A percentile compares a stretch with the other conserved stretches of the same genome.
Conservation (phyloP, 768 basidiomycete genomes). For the Amanita rubescens region DNA sequence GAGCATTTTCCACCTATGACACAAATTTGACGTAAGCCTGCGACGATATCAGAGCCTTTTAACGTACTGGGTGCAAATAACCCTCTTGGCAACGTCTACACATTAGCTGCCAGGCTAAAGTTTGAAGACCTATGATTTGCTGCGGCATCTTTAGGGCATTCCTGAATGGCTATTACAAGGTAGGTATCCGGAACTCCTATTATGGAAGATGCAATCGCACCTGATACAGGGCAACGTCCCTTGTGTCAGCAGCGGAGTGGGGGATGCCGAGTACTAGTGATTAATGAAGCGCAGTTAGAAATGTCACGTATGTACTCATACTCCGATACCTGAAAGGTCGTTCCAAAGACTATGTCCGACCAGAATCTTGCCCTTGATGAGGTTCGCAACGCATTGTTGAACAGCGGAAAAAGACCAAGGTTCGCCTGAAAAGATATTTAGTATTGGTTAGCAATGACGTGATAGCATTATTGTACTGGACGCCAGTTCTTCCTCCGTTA, state of each 20-base stretch:
- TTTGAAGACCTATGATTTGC: slow-evolving; percentile 67
- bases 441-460: slow-evolving; percentile 1
- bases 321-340: slow-evolving; percentile 61
- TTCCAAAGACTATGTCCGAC: slow-evolving; percentile 78
- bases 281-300: slow-evolving; percentile 6
- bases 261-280: slow-evolving; percentile 68
- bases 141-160: slow-evolving; percentile 60
- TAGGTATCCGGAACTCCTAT: background rate
- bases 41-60: slow-evolving; percentile 1
- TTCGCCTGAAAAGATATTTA: slow-evolving; percentile 28
- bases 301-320: slow-evolving; percentile 4
- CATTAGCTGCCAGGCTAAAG: slow-evolving; percentile 80
- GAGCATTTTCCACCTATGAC: slow-evolving; percentile 67
- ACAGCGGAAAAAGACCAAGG: slow-evolving; percentile 52
- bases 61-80: slow-evolving; percentile 62
- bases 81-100: slow-evolving; percentile 68
- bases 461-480: slow-evolving; percentile 25
- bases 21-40: slow-evolving; percentile 8
- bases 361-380: slow-evolving; percentile 63
- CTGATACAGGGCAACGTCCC: slow-evolving; percentile 74
- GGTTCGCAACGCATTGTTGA: slow-evolving; percentile 56
- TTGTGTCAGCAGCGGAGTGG: slow-evolving; percentile 68
- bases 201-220: slow-evolving; percentile 18
- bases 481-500: slow-evolving; percentile 32
- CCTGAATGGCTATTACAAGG: slow-evolving; percentile 51